Evolutionary conservation across 345 rosid species (phyloP).

Genomic region (Eucalyptus polyanthemos): DNA sequence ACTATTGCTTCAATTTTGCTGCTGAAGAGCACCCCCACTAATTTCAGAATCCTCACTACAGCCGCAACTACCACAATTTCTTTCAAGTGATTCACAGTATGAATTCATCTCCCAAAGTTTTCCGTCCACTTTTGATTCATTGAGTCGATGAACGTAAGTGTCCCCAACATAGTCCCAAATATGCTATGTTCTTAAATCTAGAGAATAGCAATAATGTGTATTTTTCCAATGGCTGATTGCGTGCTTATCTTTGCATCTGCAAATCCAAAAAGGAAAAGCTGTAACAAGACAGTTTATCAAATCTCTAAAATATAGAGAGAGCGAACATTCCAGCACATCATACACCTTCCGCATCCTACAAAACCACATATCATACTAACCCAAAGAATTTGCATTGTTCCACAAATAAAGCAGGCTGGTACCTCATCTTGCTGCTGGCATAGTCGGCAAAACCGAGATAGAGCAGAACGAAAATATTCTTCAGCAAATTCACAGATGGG

Average conservation of each 20-base stretch:
- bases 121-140: slow-evolving; percentile 79
- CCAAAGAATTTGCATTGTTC: slow-evolving; percentile 26
- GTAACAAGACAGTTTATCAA: neutral
- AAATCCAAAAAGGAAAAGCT: neutral
- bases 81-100: neutral
- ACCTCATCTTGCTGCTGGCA: too few relatives aligned
- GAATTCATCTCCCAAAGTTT: slow-evolving; percentile 24
- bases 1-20: too few relatives aligned
- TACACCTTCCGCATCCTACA: slow-evolving; percentile 90
- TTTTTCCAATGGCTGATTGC: slow-evolving; percentile 86
- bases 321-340: neutral
- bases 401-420: too few relatives aligned
- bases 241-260: slow-evolving; percentile 87
- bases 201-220: slow-evolving; percentile 76
- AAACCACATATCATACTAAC: slow-evolving; percentile 87
- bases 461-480: neutral
- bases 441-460: slow-evolving; percentile 30
- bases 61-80: too few relatives aligned
- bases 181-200: slow-evolving; percentile 81
- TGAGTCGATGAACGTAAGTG: slow-evolving; percentile 75
- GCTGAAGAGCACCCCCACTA: too few relatives aligned
- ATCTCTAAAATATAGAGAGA: neutral
- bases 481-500: neutral
- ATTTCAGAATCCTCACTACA: too few relatives aligned
- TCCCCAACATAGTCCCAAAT: slow-evolving; percentile 98